Base-by-base conservation (phyloP, 306 rosid species). In the Argentina anserina region DNA sequence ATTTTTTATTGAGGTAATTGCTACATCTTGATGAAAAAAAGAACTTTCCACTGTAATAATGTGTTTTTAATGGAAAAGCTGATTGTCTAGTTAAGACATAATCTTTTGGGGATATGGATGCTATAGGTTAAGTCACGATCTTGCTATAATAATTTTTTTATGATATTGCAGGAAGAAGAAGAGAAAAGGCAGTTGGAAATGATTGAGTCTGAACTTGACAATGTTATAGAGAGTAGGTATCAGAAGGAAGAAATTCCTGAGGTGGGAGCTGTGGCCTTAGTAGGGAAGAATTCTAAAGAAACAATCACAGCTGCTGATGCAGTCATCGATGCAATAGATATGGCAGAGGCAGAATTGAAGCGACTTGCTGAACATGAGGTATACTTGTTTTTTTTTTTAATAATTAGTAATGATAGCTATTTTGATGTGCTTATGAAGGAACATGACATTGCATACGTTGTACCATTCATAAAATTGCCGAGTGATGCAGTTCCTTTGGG, bases 261-360 rank as follows among this genome's bases (percentile, higher is more conserved):
- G 85, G 97, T 88, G 83, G 98, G 98, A 60, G 95, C 88, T 34
- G 98, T 89, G 74, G 97, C 96, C 31, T 73, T 85, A 64, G 98
- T 92, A 39, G 98, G 98, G 81, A 94, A 88, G 81, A 86, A 85
- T 60, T 84, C 98, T 23, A 88, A 83, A 81, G 96, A 94, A 85
- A 94, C 97, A 74, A 85, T 94, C 80, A 80, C 92, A 8, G 97
- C 96, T n/a, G 80, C 92, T 6, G 98, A 94, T 85, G 59, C 87
- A 56, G 83, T 94, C 81, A 85, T 94, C 65, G 98, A 94, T 72
- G 87, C 90, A 70, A 78, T 94, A 69, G 98, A 94, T 76, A 69
- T 81, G 68, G 96, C 96, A 60, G 97, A 89, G 70, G 85, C 72
- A 77, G 97, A 94, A 74, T 3, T 74, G 69, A 85, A 78, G 82